Base-by-base conservation (phyloP, 164 flowering plant species). In the Taxillus chinensis region DNA sequence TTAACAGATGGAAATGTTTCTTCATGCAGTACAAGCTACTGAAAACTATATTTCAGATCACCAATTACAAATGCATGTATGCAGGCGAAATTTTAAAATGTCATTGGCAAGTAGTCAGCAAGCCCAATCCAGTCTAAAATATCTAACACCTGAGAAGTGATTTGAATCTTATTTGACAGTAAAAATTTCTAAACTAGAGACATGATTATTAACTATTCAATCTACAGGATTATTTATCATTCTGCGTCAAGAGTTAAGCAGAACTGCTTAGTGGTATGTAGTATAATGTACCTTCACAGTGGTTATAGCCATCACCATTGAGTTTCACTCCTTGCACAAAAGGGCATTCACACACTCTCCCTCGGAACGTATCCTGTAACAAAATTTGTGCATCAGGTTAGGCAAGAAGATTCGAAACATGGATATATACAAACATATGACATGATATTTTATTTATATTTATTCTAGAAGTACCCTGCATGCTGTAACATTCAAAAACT, bases 291-390 rank as follows among this genome's bases (percentile, higher is more conserved):
- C 98, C 93, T 85, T 90, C 86, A 74, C 98, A 93, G 59, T 83
- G 89, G 37, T 79, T 81, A 66, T 90, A 93, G 60, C 98, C 98
- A 81, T 93, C 92, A 41, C 98, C 97, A 41, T 66, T 69, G 79
- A 93, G 88, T 74, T 83, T 80, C 39, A 93, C 88, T 10, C 97
- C 97, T 62, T 80, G 79, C 43, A 88, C 88, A 55, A 81, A 60
- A 60, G 97, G 98, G 73, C 98, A 93, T 66, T 88, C 88, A 71
- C 98, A 92, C 27, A 92, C 93, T 74, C 92, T 83, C 57, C 98
- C 98, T 5, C 98, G 84, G 64, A 90, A 92, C 45, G 98, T 92
- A 76, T 92, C 98, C 98, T 93, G 66, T 62, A 72, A 45, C 7
- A 65, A 57, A 2, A 10, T 55, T 6, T 17, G 4, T 42, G 17